Base-by-base conservation (phyloP, 2,329 filamentous ascomycete species). In the Venturia asperata region DNA sequence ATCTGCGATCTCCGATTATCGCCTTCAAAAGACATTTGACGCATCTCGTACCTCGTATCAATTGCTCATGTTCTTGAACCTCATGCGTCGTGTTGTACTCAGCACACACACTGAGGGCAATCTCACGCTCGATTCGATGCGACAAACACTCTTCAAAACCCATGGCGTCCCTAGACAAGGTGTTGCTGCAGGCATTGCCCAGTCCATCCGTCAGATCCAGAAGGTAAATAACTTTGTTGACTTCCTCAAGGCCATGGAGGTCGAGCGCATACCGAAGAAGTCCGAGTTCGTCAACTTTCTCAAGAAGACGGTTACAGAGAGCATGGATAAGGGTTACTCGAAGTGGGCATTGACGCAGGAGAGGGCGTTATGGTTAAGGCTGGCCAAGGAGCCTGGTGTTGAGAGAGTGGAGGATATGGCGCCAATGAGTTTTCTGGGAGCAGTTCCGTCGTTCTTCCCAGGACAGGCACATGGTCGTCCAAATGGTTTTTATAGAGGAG, bases 31-130 rank as follows among this genome's bases (percentile, higher is more conserved):
- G 68, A 82, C 79, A 0, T 83, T 81, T 69, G 70, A 76, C 17
- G 80, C 77, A 17, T 77, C 75, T 24, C 74, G 72, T 37, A 81
- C 79, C 0, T 81, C 79, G 0, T 83, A 83, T 69, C 77, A 79
- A 1, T 75, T 82, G 4, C 74, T 83, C 34, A 83, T 83, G 80
- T 82, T 83, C 72, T 77, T 78, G 11, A 79, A 80, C 65, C 73
- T 83, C 17, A 83, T 83, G 71, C 77, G 77, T 11, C 76, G 72
- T 61, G 78, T 76, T 0, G 79, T 78, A 3, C 75, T 80, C 2
- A 74, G 75, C 0, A 69, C 72, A 37, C 52, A 56, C 19, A 56
- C 52, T 9, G n/a, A 19, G 11, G 45, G 61, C 1, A 69, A 70
- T 9, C 76, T 74, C 41, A 68, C 76, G 1, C 72, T 82, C 4